A percentile compares a stretch with the other conserved stretches of the same genome.
Evolutionary conservation across 805 yeast species (phyloP).

Genomic region (Zygotorulaspora chibaensis): DNA sequence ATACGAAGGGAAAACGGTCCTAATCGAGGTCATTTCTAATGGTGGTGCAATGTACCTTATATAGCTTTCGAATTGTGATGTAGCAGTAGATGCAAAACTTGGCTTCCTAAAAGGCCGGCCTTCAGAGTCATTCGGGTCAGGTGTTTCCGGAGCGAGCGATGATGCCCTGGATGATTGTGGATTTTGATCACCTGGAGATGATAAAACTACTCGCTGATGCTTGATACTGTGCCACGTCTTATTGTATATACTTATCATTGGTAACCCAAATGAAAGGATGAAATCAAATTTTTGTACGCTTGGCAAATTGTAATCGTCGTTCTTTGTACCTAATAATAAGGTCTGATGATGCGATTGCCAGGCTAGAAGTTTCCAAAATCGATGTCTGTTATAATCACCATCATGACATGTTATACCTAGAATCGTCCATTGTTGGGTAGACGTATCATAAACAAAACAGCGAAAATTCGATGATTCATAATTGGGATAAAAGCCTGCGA

Average conservation of each 20-base stretch:
- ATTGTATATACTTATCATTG: slow-evolving; percentile 45
- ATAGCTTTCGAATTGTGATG: slow-evolving; percentile 55
- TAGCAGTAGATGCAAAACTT: slow-evolving; percentile 16
- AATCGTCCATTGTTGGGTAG: slow-evolving; percentile 53
- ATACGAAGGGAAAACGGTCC: slow-evolving; percentile 69
- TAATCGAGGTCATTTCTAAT: slow-evolving; percentile 57
- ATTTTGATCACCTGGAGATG: neutral
- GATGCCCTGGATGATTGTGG: slow-evolving; percentile 1
- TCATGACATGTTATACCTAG: slow-evolving; percentile 51
- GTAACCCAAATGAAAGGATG: slow-evolving; percentile 49
- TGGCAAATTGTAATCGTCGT: slow-evolving; percentile 26
- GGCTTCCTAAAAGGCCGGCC: slow-evolving; percentile 7
- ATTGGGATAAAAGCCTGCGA: slow-evolving; percentile 54
- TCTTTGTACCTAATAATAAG: slow-evolving; percentile 49
- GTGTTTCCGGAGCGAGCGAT: slow-evolving; percentile 3
- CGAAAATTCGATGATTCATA: slow-evolving; percentile 30
- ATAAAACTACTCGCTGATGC: slow-evolving; percentile 12
- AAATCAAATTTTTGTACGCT: slow-evolving; percentile 43
- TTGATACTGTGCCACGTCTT: slow-evolving; percentile 9
- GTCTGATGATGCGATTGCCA: slow-evolving; percentile 80
- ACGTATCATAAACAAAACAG: slow-evolving; percentile 32
- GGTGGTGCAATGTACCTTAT: slow-evolving; percentile 74
- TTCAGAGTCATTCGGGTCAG: neutral
- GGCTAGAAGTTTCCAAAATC: slow-evolving; percentile 63
- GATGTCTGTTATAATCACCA: slow-evolving; percentile 50